Base-by-base conservation (phyloP, 257 asterid species). In the Hygrophila difformis region DNA sequence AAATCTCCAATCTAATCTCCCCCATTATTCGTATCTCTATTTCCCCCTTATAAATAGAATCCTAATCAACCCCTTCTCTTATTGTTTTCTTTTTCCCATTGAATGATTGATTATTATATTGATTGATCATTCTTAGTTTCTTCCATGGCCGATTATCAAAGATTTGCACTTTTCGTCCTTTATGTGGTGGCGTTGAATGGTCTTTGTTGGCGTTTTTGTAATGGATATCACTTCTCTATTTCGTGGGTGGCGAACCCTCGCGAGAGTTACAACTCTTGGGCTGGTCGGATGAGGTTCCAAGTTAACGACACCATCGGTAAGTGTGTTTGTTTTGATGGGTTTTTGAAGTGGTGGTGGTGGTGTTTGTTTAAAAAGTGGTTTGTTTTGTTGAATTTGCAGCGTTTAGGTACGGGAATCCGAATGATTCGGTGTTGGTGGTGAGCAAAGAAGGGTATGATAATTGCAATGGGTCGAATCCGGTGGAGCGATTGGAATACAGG, bases 251-350 rank as follows among this genome's bases (percentile, higher is more conserved):
- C 52, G 6, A 69, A 73, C 31, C 87, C 85, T 24, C 52, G 56
- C 12, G 84, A 78, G 51, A 49, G 39, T 24, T 81, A 78, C 62
- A 62, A 57, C 39, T 62, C 53, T 10, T 81, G 93, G 95, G 81
- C 91, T 40, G 60, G 49, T 49, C 72, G 77, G 38, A 3, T 67
- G 74, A 67, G 93, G 33, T 78, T 84, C 48, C 82, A 69, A 69
- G 87, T 81, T n/a, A 78, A 84, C 39, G 91, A 84, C 60, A 78
- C 91, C 17, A 79, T 84, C 6, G 14, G 95, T 84, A 69, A 62
- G 81, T 18, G 10, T 42, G 12, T n/a, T 28, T 36, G 19, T 14
- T 6, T 20, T 29, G 6, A 15, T 3, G 2, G 5, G 3, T 42
- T 6, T 17, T 42, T 42, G 37, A 5, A 5, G 31, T 26, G 4